Base-by-base conservation (phyloP, 1,284 basidiomycete genomes). In the Cerioporus squamosus region DNA sequence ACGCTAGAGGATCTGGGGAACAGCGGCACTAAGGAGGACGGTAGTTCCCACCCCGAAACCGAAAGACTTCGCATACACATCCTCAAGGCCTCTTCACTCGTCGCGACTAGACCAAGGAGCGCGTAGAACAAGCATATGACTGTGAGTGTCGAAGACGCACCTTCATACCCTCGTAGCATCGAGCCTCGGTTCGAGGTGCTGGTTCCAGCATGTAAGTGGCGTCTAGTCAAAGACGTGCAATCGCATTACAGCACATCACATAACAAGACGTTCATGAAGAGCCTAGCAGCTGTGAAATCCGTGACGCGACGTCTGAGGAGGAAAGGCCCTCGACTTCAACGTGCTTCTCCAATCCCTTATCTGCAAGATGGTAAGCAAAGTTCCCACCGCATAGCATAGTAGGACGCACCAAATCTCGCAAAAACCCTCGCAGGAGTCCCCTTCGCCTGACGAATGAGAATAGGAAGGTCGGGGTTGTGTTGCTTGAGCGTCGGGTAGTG, bases 361-460 rank as follows among this genome's bases (percentile, higher is more conserved):
- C 92, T 92, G 70, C 26, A 24, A 51, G 56, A 51, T 31, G 46
- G 39, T 44, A 31, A 36, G 24, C 31, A 14, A 43, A 15, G 18
- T 50, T 2, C 47, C 22, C n/a, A 46, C 9, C 53, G 42, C 33
- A 51, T n/a, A n/a, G n/a, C 47, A 17, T 24, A 24, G 31, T 15
- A 17, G 31, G 20, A 59, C 94, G 73, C 77, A 97, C 95, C 94
- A 71, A 95, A 96, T 70, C 95, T 82, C 45, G 92, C 95, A 79
- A 96, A 97, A 44, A 88, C 89, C 69, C 94, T 81, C 53, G 95
- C 93, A 47, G 93, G 92, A 9, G 94, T 93, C 31, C 91, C 94
- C 63, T 79, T 81, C n/a, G 95, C 95, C 79, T 97, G 94, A 64
- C 95, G 83, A 69, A 97, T 93, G 66, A 97, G 75, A 42, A 97